phyloP scores from a whole-genome alignment of 192 early-diverging fungal genomes.

The Obelidium mucronatum region DNA sequence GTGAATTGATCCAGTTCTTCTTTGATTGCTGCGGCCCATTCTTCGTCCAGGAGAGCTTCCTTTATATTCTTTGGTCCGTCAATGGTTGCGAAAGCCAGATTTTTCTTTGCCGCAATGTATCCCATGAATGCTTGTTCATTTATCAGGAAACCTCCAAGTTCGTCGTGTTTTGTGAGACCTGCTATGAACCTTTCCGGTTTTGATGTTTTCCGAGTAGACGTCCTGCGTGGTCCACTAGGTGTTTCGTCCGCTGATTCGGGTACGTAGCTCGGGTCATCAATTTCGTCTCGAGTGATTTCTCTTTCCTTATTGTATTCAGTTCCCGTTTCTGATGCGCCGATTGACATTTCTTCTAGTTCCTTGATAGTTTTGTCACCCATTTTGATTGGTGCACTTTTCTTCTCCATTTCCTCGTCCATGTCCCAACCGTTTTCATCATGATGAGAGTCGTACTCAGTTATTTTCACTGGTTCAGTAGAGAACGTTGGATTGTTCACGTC shows the following conservation, averaged over 20 bases:
- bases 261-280: too few relatives aligned
- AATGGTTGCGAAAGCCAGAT: background rate
- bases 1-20: too few relatives aligned
- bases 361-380: too few relatives aligned
- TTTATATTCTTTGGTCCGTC: background rate
- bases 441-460: background rate
- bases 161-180: background rate
- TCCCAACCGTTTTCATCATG: slow-evolving; percentile 4
- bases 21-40: background rate
- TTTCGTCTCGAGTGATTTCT: too few relatives aligned
- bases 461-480: background rate
- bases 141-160: background rate
- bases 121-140: background rate
- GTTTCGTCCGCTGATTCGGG: too few relatives aligned
- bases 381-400: too few relatives aligned
- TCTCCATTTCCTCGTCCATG: slow-evolving; percentile 8
- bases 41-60: background rate
- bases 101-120: background rate
- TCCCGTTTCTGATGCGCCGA: too few relatives aligned
- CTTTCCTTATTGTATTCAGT: too few relatives aligned
- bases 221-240: too few relatives aligned
- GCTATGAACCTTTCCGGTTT: background rate
- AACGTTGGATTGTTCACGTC: background rate
- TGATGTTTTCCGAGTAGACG: too few relatives aligned
- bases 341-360: too few relatives aligned